Evolutionary conservation across 805 yeast species (phyloP), one percentile per base, ranked within the genome.

Genomic region (Kockiozyma suomiensis): DNA sequence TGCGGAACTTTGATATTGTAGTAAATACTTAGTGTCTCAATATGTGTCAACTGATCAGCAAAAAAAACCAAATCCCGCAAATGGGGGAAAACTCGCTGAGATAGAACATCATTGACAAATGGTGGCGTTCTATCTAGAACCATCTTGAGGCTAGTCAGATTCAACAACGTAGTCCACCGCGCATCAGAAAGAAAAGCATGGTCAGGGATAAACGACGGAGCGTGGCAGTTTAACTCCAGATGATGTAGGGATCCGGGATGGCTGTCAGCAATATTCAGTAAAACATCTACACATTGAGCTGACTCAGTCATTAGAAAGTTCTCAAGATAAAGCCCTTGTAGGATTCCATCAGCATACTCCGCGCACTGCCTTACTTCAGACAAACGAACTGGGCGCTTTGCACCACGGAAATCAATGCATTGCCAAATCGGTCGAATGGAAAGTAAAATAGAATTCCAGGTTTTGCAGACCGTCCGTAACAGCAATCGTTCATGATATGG

Each of bases 371-470:
- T 13, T 4, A 50, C 37, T 8, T 56, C 54, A 10, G 17, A 12
- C 30, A 25, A 15, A 6, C 45, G 19, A 8, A 56, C 54, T 15
- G 59, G 59, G 19, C 59, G 50, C 26, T 8, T 32, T 21, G 50
- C 50, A 35, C 41, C 54, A 13, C 50, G 35, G 21, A 42, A 56
- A 28, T 56, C 59, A 33, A 50, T 40, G 13, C n/a, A 19, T 32
- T 47, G 46, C 59, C 59, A 56, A 13, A 56, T 28, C 12, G 35
- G 17, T 15, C 48, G 43, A 3, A 26, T 42, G 13, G 32, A 25
- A 7, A 19, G 28, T 7, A 50, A 23, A 6, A 32, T 12, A 6
- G n/a, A 12, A 10, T 42, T 43, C 59, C 59, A 56, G 12, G 43
- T 6, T 38, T 30, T 47, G 30, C 41, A 54, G 23, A 54, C 58